phyloP scores from a whole-genome alignment of 139 green algal genomes.

The Tetraselmis striata region DNA sequence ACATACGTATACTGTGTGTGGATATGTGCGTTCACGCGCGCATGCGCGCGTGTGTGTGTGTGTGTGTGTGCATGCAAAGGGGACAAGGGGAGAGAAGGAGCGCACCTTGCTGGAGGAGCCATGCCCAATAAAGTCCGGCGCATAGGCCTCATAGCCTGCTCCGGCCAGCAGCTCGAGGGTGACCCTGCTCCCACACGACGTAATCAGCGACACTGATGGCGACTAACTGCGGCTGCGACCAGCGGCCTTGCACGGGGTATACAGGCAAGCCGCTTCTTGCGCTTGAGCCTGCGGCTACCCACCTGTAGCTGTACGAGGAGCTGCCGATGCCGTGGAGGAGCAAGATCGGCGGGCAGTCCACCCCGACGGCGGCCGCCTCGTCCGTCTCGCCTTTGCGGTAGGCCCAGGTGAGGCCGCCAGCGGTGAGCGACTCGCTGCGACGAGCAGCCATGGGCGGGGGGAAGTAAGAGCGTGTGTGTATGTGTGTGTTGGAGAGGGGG shows the following conservation, averaged over 20 bases:
- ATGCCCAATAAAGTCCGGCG: conserved; percentile 67
- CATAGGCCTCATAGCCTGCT: conserved; percentile 46
- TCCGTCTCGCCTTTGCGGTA: conserved; percentile 41
- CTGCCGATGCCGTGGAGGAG: conserved; percentile 64
- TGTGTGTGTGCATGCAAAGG: not conserved
- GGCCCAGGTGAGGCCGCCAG: conserved; percentile 36
- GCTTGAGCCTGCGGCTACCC: not conserved
- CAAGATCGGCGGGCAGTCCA: conserved; percentile 30
- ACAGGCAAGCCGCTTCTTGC: not conserved
- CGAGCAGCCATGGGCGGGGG: too few species aligned
- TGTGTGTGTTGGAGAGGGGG: not conserved
- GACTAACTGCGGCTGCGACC: not conserved
- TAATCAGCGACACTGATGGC: not conserved
- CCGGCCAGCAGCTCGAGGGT: conserved; percentile 48
- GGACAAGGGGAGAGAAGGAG: not conserved
- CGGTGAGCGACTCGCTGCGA: conserved; percentile 13
- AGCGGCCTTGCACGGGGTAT: not conserved
- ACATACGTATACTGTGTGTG: conserved; percentile 39
- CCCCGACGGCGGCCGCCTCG: not conserved
- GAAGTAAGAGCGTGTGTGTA: too few species aligned
- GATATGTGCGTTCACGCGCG: conserved; percentile 38
- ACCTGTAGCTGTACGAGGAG: conserved; percentile 55
- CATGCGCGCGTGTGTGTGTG: too few species aligned
- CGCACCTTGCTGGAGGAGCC: conserved; percentile 47
- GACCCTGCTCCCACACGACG: conserved; percentile 20